A percentile compares a stretch with the other conserved stretches of the same genome.
Evolutionary conservation across 768 basidiomycete species (phyloP).

Genomic region (Rhizopogon rudus): DNA sequence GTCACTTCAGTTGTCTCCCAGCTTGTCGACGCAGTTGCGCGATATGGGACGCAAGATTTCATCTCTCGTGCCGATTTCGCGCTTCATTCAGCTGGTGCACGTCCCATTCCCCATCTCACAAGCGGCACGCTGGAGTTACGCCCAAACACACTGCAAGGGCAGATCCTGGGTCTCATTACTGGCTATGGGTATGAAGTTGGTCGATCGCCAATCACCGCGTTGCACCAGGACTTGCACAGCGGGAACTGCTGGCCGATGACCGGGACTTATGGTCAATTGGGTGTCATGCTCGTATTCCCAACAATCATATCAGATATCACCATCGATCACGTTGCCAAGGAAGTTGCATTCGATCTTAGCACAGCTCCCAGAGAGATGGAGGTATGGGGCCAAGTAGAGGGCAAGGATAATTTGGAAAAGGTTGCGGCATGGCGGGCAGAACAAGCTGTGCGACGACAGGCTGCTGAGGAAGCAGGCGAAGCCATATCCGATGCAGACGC

Average conservation of each 20-base stretch:
- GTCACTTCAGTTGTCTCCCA: constrained; percentile 63
- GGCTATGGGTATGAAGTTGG: constrained; percentile 62
- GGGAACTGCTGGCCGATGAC: constrained; percentile 95
- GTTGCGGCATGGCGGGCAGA: constrained; percentile 50
- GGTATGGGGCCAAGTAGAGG: constrained; percentile 88
- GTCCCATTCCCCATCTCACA: constrained; percentile 78
- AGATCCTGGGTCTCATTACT: constrained; percentile 52
- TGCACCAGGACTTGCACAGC: constrained; percentile 77
- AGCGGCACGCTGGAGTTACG: constrained; percentile 67
- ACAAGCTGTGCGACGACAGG: constrained; percentile 31
- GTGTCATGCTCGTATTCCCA: constrained; percentile 68
- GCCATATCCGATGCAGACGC: constrained; percentile 13
- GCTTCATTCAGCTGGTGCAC: constrained; percentile 74
- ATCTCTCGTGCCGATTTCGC: constrained; percentile 84
- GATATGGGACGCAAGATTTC: constrained; percentile 64
- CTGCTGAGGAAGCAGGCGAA: constrained; percentile 11
- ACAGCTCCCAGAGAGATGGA: constrained; percentile 86
- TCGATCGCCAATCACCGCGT: constrained; percentile 77
- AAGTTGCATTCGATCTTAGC: constrained; percentile 76
- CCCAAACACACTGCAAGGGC: constrained; percentile 42
- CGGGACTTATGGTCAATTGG: constrained; percentile 75
- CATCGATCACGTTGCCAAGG: constrained; percentile 82
- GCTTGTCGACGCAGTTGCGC: constrained; percentile 72
- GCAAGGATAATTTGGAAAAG: constrained; percentile 61
- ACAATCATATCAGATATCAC: constrained; percentile 62